These are phyloP conservation scores for Dichotomocladium elegans DNA, from an alignment of 371 early-diverging fungal species.

Conservation along the genomic window DNA sequence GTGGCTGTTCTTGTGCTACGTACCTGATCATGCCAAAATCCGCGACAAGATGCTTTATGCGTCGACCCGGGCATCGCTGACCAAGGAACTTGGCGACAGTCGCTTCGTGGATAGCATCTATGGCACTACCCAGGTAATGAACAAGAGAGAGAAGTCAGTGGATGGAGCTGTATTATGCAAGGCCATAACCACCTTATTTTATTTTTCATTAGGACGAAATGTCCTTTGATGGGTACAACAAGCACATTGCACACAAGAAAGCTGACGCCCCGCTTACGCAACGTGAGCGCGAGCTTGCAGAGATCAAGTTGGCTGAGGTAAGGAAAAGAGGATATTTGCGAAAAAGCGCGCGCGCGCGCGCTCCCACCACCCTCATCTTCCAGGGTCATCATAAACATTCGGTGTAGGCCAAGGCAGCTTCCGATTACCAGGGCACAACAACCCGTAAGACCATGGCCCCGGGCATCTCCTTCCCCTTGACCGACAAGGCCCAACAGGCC, in stretches of 20 bases:
- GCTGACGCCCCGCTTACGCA: constrained; percentile 81
- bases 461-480: constrained; percentile 57
- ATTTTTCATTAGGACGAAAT: constrained; percentile 48
- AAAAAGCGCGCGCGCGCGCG: too few relatives aligned
- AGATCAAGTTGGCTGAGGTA: constrained; percentile 66
- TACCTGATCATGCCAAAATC: constrained; percentile 76
- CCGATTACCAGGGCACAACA: constrained; percentile 51
- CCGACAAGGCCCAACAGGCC: constrained; percentile 53
- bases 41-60: constrained; percentile 92
- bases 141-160: background rate
- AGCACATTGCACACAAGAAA: constrained; percentile 64
- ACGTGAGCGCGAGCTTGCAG: constrained; percentile 73
- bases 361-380: too few relatives aligned
- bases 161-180: background rate
- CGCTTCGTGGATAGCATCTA: constrained; percentile 77
- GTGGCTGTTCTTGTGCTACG: constrained; percentile 76
- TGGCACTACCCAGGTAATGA: constrained; percentile 60
- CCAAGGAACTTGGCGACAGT: constrained; percentile 74
- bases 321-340: too few relatives aligned
- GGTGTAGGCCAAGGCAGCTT: constrained; percentile 47
- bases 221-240: constrained; percentile 70
- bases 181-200: too few relatives aligned
- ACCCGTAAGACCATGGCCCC: constrained; percentile 59
- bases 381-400: too few relatives aligned
- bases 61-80: constrained; percentile 70